phyloP scores from a whole-genome alignment of 169 alveolate genomes.

The Theileria luwenshuni region DNA sequence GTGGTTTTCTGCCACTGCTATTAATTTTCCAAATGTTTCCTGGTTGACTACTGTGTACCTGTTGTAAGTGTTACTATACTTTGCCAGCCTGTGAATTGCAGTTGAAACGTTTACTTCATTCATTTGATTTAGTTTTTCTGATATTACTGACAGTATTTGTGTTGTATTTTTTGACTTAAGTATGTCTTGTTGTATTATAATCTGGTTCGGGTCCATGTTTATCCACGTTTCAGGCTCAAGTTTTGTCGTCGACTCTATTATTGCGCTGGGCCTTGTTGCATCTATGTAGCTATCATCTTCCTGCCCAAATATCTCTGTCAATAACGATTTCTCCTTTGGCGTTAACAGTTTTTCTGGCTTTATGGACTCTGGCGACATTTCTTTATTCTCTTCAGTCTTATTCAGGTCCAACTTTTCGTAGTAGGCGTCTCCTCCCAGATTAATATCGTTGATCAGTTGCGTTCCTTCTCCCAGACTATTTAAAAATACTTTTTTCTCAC shows the following conservation, averaged over 20 bases:
- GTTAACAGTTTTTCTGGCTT: conserved; percentile 14
- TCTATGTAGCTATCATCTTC: conserved; percentile 35
- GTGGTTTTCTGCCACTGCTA: conserved; percentile 24
- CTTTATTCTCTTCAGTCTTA: neutral
- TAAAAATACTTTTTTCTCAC: neutral
- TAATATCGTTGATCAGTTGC: conserved; percentile 35
- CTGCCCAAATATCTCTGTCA: conserved; percentile 28
- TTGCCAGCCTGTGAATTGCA: conserved; percentile 63
- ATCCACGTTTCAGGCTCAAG: conserved; percentile 70
- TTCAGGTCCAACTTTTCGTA: conserved; percentile 31
- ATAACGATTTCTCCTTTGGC: conserved; percentile 14
- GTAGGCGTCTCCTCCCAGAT: conserved; percentile 52
- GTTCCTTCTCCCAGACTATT: conserved; percentile 1
- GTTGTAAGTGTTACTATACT: conserved; percentile 35
- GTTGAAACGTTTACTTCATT: conserved; percentile 59
- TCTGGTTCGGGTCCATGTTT: conserved; percentile 64
- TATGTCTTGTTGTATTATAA: conserved; percentile 52
- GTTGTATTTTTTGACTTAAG: conserved; percentile 45
- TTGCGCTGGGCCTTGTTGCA: conserved; percentile 67
- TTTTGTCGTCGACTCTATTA: conserved; percentile 49
- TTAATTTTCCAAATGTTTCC: conserved; percentile 34
- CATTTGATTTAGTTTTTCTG: conserved; percentile 43
- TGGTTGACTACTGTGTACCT: conserved; percentile 39
- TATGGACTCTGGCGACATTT: neutral
- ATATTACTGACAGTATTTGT: conserved; percentile 33